A percentile compares a stretch with the other conserved stretches of the same genome.
These are phyloP conservation scores for Xerocomus brunneocitrinus DNA, from an alignment of 768 basidiomycete species.

Conservation along the genomic window DNA sequence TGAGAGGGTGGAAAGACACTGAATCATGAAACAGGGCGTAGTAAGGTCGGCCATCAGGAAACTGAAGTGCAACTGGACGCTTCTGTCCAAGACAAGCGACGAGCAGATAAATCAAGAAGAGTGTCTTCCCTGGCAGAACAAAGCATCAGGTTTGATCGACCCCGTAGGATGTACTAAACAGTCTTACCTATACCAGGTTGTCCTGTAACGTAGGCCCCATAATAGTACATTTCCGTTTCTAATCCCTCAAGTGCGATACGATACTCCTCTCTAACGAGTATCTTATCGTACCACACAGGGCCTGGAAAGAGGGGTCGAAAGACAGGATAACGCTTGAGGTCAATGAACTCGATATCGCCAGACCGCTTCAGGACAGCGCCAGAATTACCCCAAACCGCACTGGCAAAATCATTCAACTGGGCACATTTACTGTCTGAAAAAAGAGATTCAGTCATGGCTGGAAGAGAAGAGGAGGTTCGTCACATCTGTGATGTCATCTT, in stretches of 20 bases:
- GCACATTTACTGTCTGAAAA: no score
- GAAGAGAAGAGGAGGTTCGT: no score
- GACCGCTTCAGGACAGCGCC: neutral
- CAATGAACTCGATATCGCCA: neutral
- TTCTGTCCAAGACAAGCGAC: no score
- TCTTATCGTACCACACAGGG: neutral
- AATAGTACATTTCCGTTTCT: neutral
- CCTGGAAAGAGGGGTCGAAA: neutral
- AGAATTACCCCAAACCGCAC: neutral
- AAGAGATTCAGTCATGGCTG: no score
- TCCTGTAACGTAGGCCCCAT: neutral
- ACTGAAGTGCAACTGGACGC: neutral
- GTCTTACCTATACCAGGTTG: neutral
- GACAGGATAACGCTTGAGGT: neutral
- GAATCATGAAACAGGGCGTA: neutral
- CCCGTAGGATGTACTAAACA: neutral
- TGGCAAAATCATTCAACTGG: neutral
- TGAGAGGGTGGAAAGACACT: neutral
- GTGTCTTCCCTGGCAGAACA: no score
- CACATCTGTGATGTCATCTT: no score
- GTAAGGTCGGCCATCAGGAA: neutral
- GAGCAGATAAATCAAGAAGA: no score
- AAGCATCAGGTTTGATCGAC: neutral
- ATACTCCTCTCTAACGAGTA: constrained; percentile 5
- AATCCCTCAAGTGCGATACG: neutral